phyloP scores from a whole-genome alignment of 2,329 filamentous ascomycete species.

The Penicillium sp. region DNA sequence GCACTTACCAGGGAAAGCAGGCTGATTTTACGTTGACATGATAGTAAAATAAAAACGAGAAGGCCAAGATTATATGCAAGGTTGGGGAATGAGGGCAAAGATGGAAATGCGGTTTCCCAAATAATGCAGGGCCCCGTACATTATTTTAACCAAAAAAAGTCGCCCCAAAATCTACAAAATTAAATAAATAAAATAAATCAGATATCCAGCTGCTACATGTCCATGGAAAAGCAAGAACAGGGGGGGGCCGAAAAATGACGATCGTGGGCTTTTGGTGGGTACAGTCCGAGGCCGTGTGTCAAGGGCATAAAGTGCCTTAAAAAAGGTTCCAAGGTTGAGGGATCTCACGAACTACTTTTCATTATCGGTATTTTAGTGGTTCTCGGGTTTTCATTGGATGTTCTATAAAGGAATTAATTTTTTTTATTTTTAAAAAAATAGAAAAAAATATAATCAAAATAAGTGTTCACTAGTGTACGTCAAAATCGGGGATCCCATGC shows the following conservation, averaged over 20 bases:
- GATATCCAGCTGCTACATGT: constrained; percentile 20
- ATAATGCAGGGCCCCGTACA: constrained; percentile 26
- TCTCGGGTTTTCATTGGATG: neutral
- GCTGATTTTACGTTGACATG: constrained; percentile 27
- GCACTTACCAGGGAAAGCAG: constrained; percentile 22
- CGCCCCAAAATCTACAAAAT: constrained; percentile 2
- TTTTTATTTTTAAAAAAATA: neutral
- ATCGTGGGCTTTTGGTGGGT: constrained; percentile 24
- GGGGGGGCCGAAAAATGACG: constrained; percentile 31
- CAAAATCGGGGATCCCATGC: constrained; percentile 1
- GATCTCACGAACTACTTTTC: constrained; percentile 9
- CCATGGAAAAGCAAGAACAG: constrained; percentile 32
- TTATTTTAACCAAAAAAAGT: constrained; percentile 15
- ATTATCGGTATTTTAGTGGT: neutral
- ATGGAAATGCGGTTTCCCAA: constrained; percentile 17
- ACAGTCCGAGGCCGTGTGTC: constrained; percentile 15
- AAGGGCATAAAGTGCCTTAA: constrained; percentile 22
- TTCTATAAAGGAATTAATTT: neutral
- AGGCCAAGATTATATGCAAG: constrained; percentile 27
- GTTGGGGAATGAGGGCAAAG: constrained; percentile 22
- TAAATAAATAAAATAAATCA: constrained; percentile 11
- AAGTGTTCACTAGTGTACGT: constrained; percentile 5
- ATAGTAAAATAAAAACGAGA: constrained; percentile 2
- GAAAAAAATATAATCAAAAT: neutral
- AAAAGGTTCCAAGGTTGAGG: constrained; percentile 15